Evolutionary conservation across 345 rosid species (phyloP), one percentile per base, ranked within the genome.

Genomic region (Alliaria petiolata): DNA sequence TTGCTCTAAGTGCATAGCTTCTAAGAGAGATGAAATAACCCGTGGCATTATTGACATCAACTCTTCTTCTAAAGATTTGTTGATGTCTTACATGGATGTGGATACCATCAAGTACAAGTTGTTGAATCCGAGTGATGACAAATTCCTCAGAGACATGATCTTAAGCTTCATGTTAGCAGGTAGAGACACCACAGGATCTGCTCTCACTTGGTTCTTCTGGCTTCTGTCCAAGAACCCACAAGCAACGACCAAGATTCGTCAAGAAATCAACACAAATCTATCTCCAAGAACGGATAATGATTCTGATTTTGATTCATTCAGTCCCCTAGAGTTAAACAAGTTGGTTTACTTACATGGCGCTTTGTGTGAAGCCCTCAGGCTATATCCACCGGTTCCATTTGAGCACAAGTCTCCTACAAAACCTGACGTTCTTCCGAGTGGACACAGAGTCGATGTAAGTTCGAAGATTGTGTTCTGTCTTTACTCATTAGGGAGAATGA

Each of bases 161-260:
- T 17, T 65, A 9, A 49, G 47, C 61, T 26, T 79, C 31, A 58
- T 76, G 70, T 33, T 76, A 6, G 84, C 79, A 1, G 69, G 65
- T 4, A 59, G 74, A 60, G 77, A 77, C 57, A 78, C 84, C 5
- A 65, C 78, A 10, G 67, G 70, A 8, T 53, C 80, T 8, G 61
- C 66, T 44, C 81, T 83, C 26, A 49, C 79, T 65, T 83, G 84
- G 84, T 77, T 80, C 64, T 78, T 83, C 22, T 80, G 77, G 84
- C 69, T 72, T 38, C 60, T 78, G 19, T 69, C 78, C 1, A 73
- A 65, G 34, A 70, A 76, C 50, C 74, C 76, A 3, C 1, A 16
- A 7, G 62, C n/a, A 4, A 71, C 62, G 34, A 53, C 15, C 35
- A 76, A 72, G 63, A 81, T 78, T 45, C 62, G 70, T 22, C 71